Conservation (phyloP, 208 protist genomes). For the Trichomonas tenax region DNA sequence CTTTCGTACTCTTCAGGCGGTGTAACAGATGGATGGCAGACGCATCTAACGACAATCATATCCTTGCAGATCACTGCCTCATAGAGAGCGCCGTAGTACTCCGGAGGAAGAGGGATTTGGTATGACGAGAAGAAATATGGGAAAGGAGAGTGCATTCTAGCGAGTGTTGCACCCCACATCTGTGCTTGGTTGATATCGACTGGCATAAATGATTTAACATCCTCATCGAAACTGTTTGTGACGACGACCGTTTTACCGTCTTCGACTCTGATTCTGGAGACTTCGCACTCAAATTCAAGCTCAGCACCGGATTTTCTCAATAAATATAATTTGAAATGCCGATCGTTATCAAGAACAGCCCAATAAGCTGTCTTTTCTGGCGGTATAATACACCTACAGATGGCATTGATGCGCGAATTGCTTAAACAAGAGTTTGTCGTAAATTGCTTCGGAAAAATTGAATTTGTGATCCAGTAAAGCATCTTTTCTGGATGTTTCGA, state of each 20-base stretch:
- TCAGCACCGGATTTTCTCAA: neutral
- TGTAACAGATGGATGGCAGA: neutral
- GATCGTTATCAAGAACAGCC: neutral
- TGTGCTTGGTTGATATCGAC: neutral
- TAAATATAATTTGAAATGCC: neutral
- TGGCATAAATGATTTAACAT: neutral
- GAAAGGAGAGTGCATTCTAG: neutral
- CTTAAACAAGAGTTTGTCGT: neutral
- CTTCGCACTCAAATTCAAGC: neutral
- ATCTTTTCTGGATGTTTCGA: neutral
- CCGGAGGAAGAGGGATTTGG: neutral
- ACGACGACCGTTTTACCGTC: neutral
- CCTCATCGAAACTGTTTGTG: neutral
- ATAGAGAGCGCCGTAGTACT: neutral
- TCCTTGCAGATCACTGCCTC: neutral
- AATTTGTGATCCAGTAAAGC: neutral
- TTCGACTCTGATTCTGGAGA: neutral
- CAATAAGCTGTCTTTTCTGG: neutral
- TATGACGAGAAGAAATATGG: neutral
- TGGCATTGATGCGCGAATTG: neutral
- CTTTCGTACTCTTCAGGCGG: neutral
- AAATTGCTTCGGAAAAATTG: neutral
- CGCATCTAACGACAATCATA: neutral
- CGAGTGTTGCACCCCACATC: neutral
- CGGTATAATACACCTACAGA: neutral